Conservation (phyloP, 139 green algal species). For the Limnomonas spitsbergensis region DNA sequence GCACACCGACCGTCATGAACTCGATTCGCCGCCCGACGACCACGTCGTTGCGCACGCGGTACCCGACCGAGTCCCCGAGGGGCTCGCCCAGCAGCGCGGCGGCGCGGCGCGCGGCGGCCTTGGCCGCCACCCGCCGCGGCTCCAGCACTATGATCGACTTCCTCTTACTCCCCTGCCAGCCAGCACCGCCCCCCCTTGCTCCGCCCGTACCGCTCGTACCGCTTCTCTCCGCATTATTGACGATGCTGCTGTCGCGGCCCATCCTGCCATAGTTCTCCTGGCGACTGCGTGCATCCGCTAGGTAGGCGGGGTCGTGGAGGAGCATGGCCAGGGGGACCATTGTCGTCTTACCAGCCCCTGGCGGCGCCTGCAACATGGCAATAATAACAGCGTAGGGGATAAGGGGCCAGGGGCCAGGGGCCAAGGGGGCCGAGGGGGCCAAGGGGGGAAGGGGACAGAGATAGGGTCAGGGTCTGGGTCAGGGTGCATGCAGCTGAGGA, state of each 20-base stretch:
- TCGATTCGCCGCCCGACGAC: conserved; percentile 2
- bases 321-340: conserved; percentile 57
- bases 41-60: conserved; percentile 50
- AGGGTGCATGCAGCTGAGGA: no score
- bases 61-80: conserved; percentile 34
- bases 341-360: conserved; percentile 71
- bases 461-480: no score
- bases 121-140: conserved; percentile 63
- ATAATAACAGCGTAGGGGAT: no score
- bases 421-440: no score
- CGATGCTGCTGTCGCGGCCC: not conserved
- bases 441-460: no score
- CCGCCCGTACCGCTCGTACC: no score
- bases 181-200: no score
- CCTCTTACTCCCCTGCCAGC: no score
- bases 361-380: conserved; percentile 57
- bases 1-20: conserved; percentile 60
- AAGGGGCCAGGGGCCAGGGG: no score
- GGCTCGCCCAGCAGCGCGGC: conserved; percentile 48
- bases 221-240: not conserved
- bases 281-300: conserved; percentile 6
- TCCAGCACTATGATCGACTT: conserved; percentile 44
- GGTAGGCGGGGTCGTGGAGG: conserved; percentile 36
- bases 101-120: conserved; percentile 59
- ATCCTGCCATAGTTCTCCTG: no score